Evolutionary conservation across 345 rosid genomes (phyloP), one percentile per base, ranked within the genome.

Genomic region (Murraya koenigii): DNA sequence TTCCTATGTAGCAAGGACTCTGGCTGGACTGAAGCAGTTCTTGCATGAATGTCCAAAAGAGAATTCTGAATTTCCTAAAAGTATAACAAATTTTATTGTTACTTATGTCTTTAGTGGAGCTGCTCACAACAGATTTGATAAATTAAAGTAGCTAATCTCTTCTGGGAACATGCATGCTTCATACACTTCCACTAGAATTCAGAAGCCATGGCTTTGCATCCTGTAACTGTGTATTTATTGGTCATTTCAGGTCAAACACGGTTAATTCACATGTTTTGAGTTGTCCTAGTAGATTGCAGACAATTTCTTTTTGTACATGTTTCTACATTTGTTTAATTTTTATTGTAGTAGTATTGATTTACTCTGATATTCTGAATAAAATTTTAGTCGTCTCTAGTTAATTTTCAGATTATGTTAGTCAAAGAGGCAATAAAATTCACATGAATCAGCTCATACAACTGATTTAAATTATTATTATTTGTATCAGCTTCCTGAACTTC

Each of bases 401-500:
- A 54, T 52, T 64, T 20, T 64, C 14, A 8, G 26, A 32, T 64
- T 56, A 1, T 25, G 22, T 25, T 25, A 56, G 26, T 66, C n/a
- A 33, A 23, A 32, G 2, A 69, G 47, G 69, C 19, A 5, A 6
- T 59, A 25, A 38, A 26, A 72, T 59, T 41, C 22, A 59, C 28
- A 32, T 60, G 44, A 54, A 49, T 74, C 13, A 56, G 52, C 75
- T 54, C 19, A 55, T 60, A 23, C 41, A 32, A 30, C 14, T 70
- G 69, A 81, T 17, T 76, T 66, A 17, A 72, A 28, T 59, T 55
- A 6, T 20, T 26, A 55, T 58, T n/a, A 14, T 72, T 13, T 78
- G 77, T 71, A 33, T 59, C 90, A 96, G 99, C 93, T 95, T 78
- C 78, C 92, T 56, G 99, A 92, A 85, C 96, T 95, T 80, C 95